These are phyloP conservation scores for Calocera viscosa DNA, from an alignment of 768 basidiomycete species.

Conservation along the genomic window DNA sequence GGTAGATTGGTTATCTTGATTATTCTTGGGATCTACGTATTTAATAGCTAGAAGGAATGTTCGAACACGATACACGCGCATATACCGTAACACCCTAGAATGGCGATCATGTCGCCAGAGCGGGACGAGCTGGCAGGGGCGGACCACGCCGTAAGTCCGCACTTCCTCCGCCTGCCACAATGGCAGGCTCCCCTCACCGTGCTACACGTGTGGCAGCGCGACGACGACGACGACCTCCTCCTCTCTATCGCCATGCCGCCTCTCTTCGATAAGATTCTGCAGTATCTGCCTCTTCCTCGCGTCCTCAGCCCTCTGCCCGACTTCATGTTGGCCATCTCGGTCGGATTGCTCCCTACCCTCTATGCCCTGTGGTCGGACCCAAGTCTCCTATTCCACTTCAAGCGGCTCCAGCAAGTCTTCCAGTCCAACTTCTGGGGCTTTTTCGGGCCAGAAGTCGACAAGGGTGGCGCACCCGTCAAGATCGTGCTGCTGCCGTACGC, in stretches of 20 bases:
- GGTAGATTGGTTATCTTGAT: too few species aligned
- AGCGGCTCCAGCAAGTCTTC: conserved; percentile 39
- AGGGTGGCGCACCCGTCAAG: conserved; percentile 33
- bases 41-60: conserved; percentile 23
- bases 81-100: too few species aligned
- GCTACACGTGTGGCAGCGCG: background rate
- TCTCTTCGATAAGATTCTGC: background rate
- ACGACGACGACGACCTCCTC: background rate
- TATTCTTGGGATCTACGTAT: too few species aligned
- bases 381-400: conserved; percentile 35
- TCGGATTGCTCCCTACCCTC: conserved; percentile 38
- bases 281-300: background rate
- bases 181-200: background rate
- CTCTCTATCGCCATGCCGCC: background rate
- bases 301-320: background rate
- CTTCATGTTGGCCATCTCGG: conserved; percentile 19
- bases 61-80: too few species aligned
- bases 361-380: conserved; percentile 33
- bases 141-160: conserved; percentile 31
- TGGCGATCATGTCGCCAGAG: conserved; percentile 20
- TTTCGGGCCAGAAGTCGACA: conserved; percentile 42
- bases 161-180: background rate
- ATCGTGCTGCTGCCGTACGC: conserved; percentile 41
- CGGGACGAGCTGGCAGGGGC: conserved; percentile 43
- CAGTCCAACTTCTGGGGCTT: conserved; percentile 46